Evolutionary conservation across 73 alveolate species (phyloP).

Genomic region (Tetrahymena elliotti): DNA sequence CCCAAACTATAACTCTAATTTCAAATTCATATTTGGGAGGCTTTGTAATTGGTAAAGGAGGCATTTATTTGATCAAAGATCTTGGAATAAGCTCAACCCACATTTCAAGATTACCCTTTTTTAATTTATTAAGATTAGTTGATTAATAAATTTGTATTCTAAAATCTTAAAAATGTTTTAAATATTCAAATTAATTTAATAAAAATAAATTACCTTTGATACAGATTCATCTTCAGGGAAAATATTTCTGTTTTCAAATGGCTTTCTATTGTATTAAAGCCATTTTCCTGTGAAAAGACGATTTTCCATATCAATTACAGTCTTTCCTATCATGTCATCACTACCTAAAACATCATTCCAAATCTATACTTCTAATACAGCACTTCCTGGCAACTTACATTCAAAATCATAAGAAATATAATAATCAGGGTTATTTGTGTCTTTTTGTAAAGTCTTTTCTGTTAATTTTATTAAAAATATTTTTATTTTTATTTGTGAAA

Average conservation of each 20-base stretch:
- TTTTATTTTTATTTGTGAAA: neutral
- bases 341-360: slow-evolving; percentile 4
- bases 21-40: slow-evolving; percentile 40
- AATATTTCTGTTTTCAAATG: slow-evolving; percentile 34
- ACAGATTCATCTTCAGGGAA: slow-evolving; percentile 26
- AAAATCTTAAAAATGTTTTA: too few relatives aligned
- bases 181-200: too few relatives aligned
- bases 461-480: neutral
- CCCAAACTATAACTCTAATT: slow-evolving; percentile 26
- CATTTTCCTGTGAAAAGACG: slow-evolving; percentile 25
- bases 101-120: slow-evolving; percentile 18
- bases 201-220: neutral
- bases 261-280: slow-evolving; percentile 17
- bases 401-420: slow-evolving; percentile 15
- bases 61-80: neutral
- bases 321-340: slow-evolving; percentile 20
- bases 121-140: neutral
- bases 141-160: too few relatives aligned
- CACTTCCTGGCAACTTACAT: slow-evolving; percentile 33
- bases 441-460: neutral
- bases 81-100: slow-evolving; percentile 33
- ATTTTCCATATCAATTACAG: slow-evolving; percentile 33
- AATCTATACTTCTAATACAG: slow-evolving; percentile 17
- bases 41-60: slow-evolving; percentile 13
- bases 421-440: slow-evolving; percentile 34